Evolutionary conservation across 2,329 filamentous ascomycete species (phyloP), one percentile per base, ranked within the genome.

Genomic region (Colletotrichum viniferum): DNA sequence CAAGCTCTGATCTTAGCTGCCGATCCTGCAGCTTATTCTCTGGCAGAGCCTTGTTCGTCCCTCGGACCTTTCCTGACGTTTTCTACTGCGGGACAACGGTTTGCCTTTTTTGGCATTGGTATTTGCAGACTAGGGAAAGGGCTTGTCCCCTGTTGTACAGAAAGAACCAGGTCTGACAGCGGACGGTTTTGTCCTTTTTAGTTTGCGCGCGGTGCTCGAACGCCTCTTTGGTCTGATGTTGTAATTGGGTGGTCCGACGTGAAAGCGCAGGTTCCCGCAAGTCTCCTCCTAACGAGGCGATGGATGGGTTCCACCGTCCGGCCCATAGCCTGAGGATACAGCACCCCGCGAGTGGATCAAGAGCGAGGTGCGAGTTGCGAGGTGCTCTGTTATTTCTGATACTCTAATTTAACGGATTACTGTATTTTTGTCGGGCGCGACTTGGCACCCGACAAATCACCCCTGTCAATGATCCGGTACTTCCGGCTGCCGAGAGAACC

Each of bases 401-500:
- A 73, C 56, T 67, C 21, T 68, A 68, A 66, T 30, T 61, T 68
- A 18, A 26, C 36, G 24, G 62, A 72, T 56, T 30, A 13, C 69
- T 38, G 43, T 48, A 16, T 9, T 26, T 68, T 24, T 28, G 38
- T 68, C 69, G 55, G 56, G 9, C 7, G 7, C 24, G 73, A 64
- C 69, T 73, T 69, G 73, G 63, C 58, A n/a, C 18, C 26, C 34
- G 63, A 62, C n/a, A 34, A 43, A 30, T 24, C 2, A 5, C 69
- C 63, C 63, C 63, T 73, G 69, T 36, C 21, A 43, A 26, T 43
- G 32, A 69, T 73, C 63, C 69, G 73, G 38, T 52, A 38, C 43
- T 75, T 75, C 73, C 73, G 73, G 64, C 69, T 75, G 69, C 73
- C 69, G 69, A 75, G 73, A 68, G 69, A 52, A 58, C 16, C 28